Base-by-base conservation (phyloP, 192 early-diverging fungal species). In the Dimargaris xerosporica region DNA sequence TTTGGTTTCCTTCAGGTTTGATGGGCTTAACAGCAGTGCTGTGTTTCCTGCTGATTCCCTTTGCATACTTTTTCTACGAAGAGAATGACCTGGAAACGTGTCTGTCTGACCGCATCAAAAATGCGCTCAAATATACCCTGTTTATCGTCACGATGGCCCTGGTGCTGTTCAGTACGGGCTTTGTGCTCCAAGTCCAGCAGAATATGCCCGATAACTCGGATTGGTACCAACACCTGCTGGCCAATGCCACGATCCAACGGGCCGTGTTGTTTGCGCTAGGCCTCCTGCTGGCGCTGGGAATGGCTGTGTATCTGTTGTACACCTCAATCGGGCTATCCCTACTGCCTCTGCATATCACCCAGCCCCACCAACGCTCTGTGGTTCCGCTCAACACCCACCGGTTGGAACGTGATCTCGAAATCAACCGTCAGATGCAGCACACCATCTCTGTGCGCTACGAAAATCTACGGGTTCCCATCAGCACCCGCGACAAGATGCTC, bases 31-130 rank as follows among this genome's bases (percentile, higher is more conserved):
- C 82, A 62, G 67, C 67, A 16, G 47, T 78, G 39, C 77, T 80
- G 30, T 52, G 65, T 44, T 77, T 77, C 62, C 62, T 72, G 29
- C 66, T 76, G 66, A 78, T 84, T 64, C 82, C 82, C 2, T 77
- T 84, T 44, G 71, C 76, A 21, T 84, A 84, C 48, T 82, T 82
- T 54, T 84, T 73, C 65, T 84, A 66, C 68, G 82, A 84, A 52
- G 78, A 80, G 41, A 62, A 74, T 11, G 75, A 79, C 26, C 75
- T 80, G 25, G 74, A 71, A 26, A 66, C 71, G 39, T 62, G 69
- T 12, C 43, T 63, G 0, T 34, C 56, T 0, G 62, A 77, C 28
- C 69, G 82, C 3, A 29, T 79, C 10, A 28, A 47, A 5, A 73
- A 67, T 0, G 73, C 82, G 3, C 60, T 77, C 48, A 80, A 80